A percentile compares a stretch with the other conserved stretches of the same genome.
These are phyloP conservation scores for Chenopodium berlandieri DNA, from an alignment of 148 eudicot species.

Conservation along the genomic window DNA sequence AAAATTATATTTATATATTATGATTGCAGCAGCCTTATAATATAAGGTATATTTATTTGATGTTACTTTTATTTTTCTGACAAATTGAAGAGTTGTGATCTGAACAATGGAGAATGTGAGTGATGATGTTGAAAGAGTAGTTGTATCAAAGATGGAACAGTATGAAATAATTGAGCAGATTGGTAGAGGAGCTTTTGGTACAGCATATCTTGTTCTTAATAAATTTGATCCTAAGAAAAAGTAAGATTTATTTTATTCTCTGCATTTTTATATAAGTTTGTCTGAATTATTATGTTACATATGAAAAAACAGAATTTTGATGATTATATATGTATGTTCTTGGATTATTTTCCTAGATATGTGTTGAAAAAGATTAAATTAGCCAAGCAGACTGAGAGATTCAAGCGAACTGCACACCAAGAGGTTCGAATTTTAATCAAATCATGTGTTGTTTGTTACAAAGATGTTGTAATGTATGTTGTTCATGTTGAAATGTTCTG, in stretches of 20 bases:
- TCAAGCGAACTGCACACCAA: slow-evolving; percentile 69
- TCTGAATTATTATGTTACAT: background rate
- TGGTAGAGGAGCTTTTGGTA: slow-evolving; percentile 82
- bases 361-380: slow-evolving; percentile 79
- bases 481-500: background rate
- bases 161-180: slow-evolving; percentile 79
- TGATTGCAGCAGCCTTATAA: background rate
- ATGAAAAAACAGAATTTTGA: background rate
- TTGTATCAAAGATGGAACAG: slow-evolving; percentile 66
- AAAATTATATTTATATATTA: background rate
- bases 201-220: slow-evolving; percentile 75
- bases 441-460: background rate
- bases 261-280: background rate
- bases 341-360: slow-evolving; percentile 38
- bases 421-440: slow-evolving; percentile 42
- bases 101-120: slow-evolving; percentile 37
- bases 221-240: slow-evolving; percentile 52
- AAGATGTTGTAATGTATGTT: background rate
- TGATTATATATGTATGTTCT: background rate
- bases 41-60: background rate
- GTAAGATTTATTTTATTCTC: slow-evolving; percentile 32
- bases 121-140: slow-evolving; percentile 30
- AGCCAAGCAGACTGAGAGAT: slow-evolving; percentile 66
- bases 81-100: slow-evolving; percentile 3
- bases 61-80: background rate